These are phyloP conservation scores for Mrakia frigida DNA, from an alignment of 768 basidiomycete genomes.

Conservation along the genomic window DNA sequence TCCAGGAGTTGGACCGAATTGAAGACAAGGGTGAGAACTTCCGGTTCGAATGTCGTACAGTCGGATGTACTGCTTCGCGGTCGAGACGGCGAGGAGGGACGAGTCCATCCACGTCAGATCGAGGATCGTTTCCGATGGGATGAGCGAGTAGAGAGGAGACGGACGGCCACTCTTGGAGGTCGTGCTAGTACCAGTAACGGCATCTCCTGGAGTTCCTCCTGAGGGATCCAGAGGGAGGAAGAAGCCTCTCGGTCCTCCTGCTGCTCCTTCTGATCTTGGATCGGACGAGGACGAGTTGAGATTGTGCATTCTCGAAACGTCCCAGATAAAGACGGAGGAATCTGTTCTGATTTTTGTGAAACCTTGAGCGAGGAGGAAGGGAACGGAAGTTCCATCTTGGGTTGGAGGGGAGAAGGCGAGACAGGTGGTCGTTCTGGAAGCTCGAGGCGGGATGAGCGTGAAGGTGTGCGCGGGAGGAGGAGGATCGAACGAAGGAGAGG, in stretches of 20 bases:
- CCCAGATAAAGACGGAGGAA: conserved; percentile 27
- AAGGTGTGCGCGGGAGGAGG: neutral
- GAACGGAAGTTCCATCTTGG: neutral
- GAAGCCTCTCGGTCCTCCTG: neutral
- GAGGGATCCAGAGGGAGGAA: conserved; percentile 12
- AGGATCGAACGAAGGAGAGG: neutral
- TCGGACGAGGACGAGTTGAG: neutral
- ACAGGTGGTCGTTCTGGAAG: conserved; percentile 13
- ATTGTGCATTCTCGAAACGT: neutral
- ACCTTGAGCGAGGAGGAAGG: conserved; percentile 27
- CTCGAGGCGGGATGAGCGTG: conserved; percentile 11
- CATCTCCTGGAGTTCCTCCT: neutral
- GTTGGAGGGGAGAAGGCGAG: conserved; percentile 27
- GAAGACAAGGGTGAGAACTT: conserved; percentile 12
- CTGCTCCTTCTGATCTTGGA: neutral
- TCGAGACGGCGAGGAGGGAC: conserved; percentile 23
- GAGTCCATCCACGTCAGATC: conserved; percentile 27
- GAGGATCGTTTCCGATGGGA: conserved; percentile 27
- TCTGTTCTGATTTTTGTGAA: conserved; percentile 29
- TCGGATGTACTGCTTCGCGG: conserved; percentile 23
- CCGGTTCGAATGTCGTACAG: conserved; percentile 28
- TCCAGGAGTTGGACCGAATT: conserved; percentile 18
- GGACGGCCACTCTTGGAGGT: neutral
- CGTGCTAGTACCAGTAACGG: too few species aligned
- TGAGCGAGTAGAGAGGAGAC: neutral